A percentile compares a stretch with the other conserved stretches of the same genome.
Conservation (phyloP, 2,329 filamentous ascomycete species). For the Epichloe festucae region DNA sequence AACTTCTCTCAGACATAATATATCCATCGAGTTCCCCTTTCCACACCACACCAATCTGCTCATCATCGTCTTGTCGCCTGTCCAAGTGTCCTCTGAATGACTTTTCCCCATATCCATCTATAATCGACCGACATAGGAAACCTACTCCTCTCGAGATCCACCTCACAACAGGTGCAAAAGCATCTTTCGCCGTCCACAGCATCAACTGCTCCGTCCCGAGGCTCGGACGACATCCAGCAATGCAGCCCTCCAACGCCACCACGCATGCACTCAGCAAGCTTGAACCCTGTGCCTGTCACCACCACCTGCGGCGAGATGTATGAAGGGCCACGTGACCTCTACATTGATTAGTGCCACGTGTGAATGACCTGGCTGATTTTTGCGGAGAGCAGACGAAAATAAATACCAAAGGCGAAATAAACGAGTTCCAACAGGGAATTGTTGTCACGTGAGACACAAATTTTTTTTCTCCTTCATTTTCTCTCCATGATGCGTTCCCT, state of each 20-base stretch:
- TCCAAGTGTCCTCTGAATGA: background rate
- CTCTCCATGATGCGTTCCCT: background rate
- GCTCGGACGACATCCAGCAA: background rate
- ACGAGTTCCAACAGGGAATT: background rate
- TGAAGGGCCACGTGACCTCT: background rate
- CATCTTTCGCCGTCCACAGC: background rate
- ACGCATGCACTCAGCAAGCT: background rate
- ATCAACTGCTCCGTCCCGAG: background rate
- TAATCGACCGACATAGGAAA: background rate
- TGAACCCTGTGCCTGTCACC: background rate
- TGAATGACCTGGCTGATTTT: background rate
- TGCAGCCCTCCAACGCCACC: constrained; percentile 3
- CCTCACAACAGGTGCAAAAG: background rate
- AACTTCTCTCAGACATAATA: background rate
- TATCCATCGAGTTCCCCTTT: background rate
- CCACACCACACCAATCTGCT: background rate
- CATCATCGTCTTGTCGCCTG: background rate
- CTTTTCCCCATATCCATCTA: background rate
- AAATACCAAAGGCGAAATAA: background rate
- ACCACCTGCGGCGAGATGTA: background rate
- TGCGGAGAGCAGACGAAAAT: background rate
- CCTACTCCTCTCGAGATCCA: background rate
- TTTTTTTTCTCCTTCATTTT: background rate
- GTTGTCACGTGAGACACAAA: background rate
- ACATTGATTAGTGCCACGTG: background rate